Base-by-base conservation (phyloP, 192 early-diverging fungal species). In the Rhizophagus sp. region DNA sequence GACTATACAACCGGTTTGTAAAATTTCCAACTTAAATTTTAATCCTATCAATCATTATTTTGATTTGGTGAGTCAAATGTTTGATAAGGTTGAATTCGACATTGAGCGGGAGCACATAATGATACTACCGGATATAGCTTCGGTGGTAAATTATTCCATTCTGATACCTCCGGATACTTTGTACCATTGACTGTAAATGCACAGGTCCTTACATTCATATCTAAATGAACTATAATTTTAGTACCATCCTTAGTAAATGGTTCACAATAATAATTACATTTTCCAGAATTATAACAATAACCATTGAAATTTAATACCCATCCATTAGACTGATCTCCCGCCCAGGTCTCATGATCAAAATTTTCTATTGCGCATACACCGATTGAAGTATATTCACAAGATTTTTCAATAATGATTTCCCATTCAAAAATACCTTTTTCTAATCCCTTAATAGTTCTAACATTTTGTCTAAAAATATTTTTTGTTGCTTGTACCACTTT, bases 51-150 rank as follows among this genome's bases (percentile, higher is more conserved):
- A 30, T 30, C 1, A 30, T 30, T 1, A 1, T 30, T 30, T 30
- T 30, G 30, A 30, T 30, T 30, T 30, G 30, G 1, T 30, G 30
- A 30, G 30, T 30, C 30, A 44, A 10, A 27, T 66, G 13, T 36
- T 4, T 36, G 36, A 36, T 36, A 2, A 66, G 27, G 13, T 24
- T 50, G 44, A 41, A 73, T 41, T 52, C 73, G 73, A 3, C 50
- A 17, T 30, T 12, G 24, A 30, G 47, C 73, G 62, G 73, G 12
- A 7, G 2, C 10, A 8, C 73, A 9, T 25, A 75, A 75, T 17
- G 73, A 75, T 12, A 44, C 79, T 3, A 68, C 75, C 0, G 79
- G 50, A 47, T 80, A 80, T 24, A 80, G 67, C 15, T 63, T 75
- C 4, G 49, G 25, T 25, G 79, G 79, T 62, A 80, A 30, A 75